A percentile compares a stretch with the other conserved stretches of the same genome.
Conservation (phyloP, 2,329 filamentous ascomycete genomes). For the Chrysoporthe cubensis region DNA sequence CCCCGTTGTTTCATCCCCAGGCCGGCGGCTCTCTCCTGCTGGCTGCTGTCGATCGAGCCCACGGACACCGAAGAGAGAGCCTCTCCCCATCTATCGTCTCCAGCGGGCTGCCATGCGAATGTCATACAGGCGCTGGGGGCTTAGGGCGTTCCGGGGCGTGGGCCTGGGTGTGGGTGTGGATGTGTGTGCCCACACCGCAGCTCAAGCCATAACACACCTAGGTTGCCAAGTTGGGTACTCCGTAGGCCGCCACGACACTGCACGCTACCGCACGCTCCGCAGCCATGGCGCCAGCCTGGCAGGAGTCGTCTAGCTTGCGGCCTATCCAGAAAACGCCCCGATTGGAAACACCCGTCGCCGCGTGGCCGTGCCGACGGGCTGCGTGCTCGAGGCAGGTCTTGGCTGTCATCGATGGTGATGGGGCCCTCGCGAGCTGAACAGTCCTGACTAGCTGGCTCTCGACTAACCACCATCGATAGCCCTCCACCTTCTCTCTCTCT, state of each 20-base stretch:
- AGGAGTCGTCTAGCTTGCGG: background rate
- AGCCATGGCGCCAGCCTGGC: background rate
- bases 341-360: background rate
- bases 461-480: too few species aligned
- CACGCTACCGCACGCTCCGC: background rate
- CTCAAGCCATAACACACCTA: background rate
- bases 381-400: background rate
- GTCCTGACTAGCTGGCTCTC: too few species aligned
- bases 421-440: too few species aligned
- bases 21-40: background rate
- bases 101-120: background rate
- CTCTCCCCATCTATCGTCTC: background rate
- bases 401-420: too few species aligned
- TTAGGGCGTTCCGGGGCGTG: too few species aligned
- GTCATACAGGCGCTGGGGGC: background rate
- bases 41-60: background rate
- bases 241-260: background rate
- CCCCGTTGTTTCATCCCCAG: slow-evolving; percentile 1
- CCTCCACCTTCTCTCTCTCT: background rate
- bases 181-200: background rate
- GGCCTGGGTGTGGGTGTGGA: too few species aligned
- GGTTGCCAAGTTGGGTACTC: background rate
- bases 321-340: background rate
- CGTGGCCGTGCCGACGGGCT: background rate
- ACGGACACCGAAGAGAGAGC: background rate